Percentiles rank a stretch among this genome's conserved stretches.
These are phyloP conservation scores for Epichloe coenophiala DNA, from an alignment of 2,329 filamentous ascomycete species.

Conservation along the genomic window DNA sequence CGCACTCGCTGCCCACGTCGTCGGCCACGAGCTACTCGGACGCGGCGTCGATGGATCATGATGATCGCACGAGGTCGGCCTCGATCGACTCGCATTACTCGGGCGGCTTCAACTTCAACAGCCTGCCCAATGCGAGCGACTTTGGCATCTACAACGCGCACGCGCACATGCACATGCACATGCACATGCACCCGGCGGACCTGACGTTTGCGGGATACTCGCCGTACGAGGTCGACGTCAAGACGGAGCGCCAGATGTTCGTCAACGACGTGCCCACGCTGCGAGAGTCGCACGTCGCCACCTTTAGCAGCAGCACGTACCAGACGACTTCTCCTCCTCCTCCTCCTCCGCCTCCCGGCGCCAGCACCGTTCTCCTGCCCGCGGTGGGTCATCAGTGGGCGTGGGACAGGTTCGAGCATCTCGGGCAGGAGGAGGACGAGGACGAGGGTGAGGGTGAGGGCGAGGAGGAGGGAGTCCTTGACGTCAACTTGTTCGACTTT, in stretches of 20 bases:
- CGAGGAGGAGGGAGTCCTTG: slow-evolving; percentile 45
- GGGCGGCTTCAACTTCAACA: slow-evolving; percentile 60
- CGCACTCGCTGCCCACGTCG: slow-evolving; percentile 69
- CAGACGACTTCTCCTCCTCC: slow-evolving; percentile 34
- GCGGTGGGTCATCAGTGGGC: too few relatives aligned
- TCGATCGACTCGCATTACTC: slow-evolving; percentile 73
- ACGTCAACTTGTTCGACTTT: slow-evolving; percentile 76
- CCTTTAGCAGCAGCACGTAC: slow-evolving; percentile 87
- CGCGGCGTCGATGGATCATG: slow-evolving; percentile 27
- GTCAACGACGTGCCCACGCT: slow-evolving; percentile 81
- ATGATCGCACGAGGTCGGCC: slow-evolving; percentile 55
- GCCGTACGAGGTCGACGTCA: slow-evolving; percentile 90
- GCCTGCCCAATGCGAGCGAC: slow-evolving; percentile 36
- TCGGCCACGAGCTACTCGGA: slow-evolving; percentile 72
- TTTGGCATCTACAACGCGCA: slow-evolving; percentile 49
- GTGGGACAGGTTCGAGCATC: too few relatives aligned
- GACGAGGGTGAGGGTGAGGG: too few relatives aligned
- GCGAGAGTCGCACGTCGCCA: slow-evolving; percentile 76
- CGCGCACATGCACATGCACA: slow-evolving; percentile 44
- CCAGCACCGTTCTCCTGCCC: slow-evolving; percentile 45
- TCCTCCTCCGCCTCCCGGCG: too few relatives aligned
- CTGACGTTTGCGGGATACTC: slow-evolving; percentile 47
- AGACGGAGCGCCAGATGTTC: slow-evolving; percentile 88
- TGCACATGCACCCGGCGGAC: slow-evolving; percentile 33
- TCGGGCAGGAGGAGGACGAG: slow-evolving; percentile 37